Conservation (phyloP, 2,329 filamentous ascomycete species). For the Cyclaneusma minus region DNA sequence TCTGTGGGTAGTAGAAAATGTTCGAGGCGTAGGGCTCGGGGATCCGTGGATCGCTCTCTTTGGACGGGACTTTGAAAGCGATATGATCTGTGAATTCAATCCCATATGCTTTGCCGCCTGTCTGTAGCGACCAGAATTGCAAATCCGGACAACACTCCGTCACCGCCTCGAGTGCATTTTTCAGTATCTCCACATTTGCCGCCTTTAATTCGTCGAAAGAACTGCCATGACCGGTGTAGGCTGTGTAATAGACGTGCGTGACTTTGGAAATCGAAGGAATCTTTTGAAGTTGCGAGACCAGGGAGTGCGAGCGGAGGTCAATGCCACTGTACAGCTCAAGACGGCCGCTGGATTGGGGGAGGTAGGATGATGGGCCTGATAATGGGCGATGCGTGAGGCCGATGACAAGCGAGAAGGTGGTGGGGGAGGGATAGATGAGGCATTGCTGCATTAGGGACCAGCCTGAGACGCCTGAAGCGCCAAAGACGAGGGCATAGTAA, state of each 20-base stretch:
- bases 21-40: conserved; percentile 24
- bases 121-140: conserved; percentile 24
- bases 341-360: conserved; percentile 7
- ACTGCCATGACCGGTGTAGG: conserved; percentile 7
- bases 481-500: conserved; percentile 15
- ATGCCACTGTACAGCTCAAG: conserved; percentile 20
- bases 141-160: conserved; percentile 22
- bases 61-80: conserved; percentile 19
- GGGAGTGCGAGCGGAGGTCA: conserved; percentile 18
- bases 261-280: conserved; percentile 22
- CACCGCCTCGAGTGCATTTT: conserved; percentile 22
- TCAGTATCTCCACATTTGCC: conserved; percentile 23
- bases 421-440: conserved; percentile 14
- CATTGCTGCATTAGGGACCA: conserved; percentile 16
- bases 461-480: conserved; percentile 17
- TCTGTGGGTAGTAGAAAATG: conserved; percentile 31
- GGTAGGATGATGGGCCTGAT: conserved; percentile 4
- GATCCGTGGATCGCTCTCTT: conserved; percentile 24
- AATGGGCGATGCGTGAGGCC: conserved; percentile 14
- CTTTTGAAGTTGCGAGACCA: conserved; percentile 19
- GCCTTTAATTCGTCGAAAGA: conserved; percentile 5
- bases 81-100: conserved; percentile 14
- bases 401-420: conserved; percentile 15
- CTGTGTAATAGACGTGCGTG: conserved; percentile 25
- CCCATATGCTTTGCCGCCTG: conserved; percentile 24